Conservation (phyloP, 169 alveolate species). For the Prorocentrum cordatum region DNA sequence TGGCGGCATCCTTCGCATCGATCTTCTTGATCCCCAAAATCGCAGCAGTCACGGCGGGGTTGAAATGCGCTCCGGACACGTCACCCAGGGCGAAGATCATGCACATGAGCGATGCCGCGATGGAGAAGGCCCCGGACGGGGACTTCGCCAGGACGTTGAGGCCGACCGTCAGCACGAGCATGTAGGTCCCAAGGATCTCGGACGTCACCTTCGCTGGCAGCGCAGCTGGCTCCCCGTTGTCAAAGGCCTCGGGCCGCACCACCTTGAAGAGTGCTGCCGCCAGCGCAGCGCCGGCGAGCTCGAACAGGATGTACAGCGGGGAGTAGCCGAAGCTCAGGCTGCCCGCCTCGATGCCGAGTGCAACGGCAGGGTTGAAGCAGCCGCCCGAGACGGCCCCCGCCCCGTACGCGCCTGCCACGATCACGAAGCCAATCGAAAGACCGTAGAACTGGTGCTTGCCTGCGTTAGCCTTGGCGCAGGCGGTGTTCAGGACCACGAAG, state of each 20-base stretch:
- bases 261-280: conserved; percentile 43
- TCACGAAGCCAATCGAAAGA: conserved; percentile 40
- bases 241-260: conserved; percentile 57
- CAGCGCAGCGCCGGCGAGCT: conserved; percentile 55
- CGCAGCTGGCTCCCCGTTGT: conserved; percentile 2
- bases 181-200: conserved; percentile 54
- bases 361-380: conserved; percentile 69
- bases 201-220: conserved; percentile 5
- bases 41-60: conserved; percentile 55
- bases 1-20: conserved; percentile 3
- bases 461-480: conserved; percentile 25
- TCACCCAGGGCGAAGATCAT: conserved; percentile 62
- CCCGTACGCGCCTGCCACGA: conserved; percentile 63
- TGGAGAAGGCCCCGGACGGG: conserved; percentile 61
- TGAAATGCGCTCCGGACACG: conserved; percentile 65
- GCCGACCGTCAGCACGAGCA: conserved; percentile 61
- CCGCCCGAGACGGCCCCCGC: conserved; percentile 57
- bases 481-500: conserved; percentile 50
- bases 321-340: conserved; percentile 4
- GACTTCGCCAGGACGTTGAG: conserved; percentile 37
- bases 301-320: conserved; percentile 24
- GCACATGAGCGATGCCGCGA: conserved; percentile 47
- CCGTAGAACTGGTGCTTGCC: conserved; percentile 57
- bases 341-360: conserved; percentile 57
- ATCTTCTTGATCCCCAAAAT: conserved; percentile 7